Base-by-base conservation (phyloP, 2,329 filamentous ascomycete genomes). In the Aspergillus pseudoterreus region DNA sequence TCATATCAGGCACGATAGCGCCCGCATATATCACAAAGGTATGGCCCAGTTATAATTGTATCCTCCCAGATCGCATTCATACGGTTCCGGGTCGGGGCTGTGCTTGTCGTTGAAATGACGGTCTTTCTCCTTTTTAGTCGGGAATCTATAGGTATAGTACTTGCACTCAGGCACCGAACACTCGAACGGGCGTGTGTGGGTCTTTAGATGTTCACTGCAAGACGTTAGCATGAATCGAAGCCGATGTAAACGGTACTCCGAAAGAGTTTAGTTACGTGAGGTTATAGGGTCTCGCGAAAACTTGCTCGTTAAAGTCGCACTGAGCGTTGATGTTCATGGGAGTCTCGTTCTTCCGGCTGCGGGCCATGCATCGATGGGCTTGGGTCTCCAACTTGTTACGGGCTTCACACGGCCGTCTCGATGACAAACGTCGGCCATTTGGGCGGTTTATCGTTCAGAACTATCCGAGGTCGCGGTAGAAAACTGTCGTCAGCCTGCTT, bases 41-140 rank as follows among this genome's bases (percentile, higher is more conserved):
- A 19, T 19, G 19, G 19, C 19, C 19, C 19, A 96, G 66, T 90
- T 88, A 77, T 97, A 97, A 0, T 88, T 85, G 79, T 94, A 21
- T 87, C 87, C 62, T 73, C 82, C 97, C 44, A 22, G 22, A 22
- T 84, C 75, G 74, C 94, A 99, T 74, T 89, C 85, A 72, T 85
- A 96, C 76, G 95, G 85, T 42, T 84, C 79, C 4, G 94, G 92
- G 32, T 84, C 80, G 48, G 82, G 75, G 15, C 89, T 92, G 75
- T 99, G 94, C 76, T 95, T 96, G 77, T 99, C 94, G 70, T 96
- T 96, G 72, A 90, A 82, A 71, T 99, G 94, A 48, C 94, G 88
- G 63, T 96, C 92, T 73, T 92, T 88, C 75, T 97, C 94, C 75
- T 99, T 97, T 74, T 97, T 91, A 0, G 94, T 97, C 4, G 94